Evolutionary conservation across 345 rosid species (phyloP).

Genomic region (Rubroshorea leprosula): DNA sequence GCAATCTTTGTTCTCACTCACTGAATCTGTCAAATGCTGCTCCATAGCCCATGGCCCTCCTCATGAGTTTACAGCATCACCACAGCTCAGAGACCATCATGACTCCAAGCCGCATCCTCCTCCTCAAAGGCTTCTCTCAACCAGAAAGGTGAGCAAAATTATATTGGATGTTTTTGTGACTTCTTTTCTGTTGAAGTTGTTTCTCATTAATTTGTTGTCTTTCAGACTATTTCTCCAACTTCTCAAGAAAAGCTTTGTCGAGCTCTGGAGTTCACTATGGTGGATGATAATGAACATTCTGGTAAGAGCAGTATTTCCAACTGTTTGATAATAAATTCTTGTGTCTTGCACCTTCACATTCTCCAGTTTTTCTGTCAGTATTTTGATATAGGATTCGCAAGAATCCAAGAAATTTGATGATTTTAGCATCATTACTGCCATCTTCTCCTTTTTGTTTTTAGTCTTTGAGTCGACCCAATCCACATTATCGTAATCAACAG

Average conservation of each 20-base stretch:
- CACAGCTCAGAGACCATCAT: slow-evolving; percentile 16
- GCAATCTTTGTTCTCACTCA: slow-evolving; percentile 18
- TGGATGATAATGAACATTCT: slow-evolving; percentile 35
- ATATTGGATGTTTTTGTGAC: not conserved
- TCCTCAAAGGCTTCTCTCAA: slow-evolving; percentile 55
- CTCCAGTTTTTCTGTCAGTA: too few relatives aligned
- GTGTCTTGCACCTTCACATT: too few relatives aligned
- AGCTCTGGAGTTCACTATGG: slow-evolving; percentile 45
- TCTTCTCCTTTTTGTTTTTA: too few relatives aligned
- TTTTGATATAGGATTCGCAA: too few relatives aligned
- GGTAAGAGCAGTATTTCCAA: slow-evolving; percentile 34
- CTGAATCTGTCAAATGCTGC: slow-evolving; percentile 21
- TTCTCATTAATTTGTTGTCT: slow-evolving; percentile 20
- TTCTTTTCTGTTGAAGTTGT: slow-evolving; percentile 3
- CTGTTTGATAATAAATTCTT: not conserved
- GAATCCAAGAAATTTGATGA: too few relatives aligned
- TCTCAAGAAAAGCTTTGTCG: slow-evolving; percentile 63
- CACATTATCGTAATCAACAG: too few relatives aligned
- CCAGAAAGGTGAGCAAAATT: slow-evolving; percentile 51
- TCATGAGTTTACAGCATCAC: slow-evolving; percentile 16
- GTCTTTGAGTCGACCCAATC: too few relatives aligned
- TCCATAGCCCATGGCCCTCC: slow-evolving; percentile 13
- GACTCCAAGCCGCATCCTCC: slow-evolving; percentile 27
- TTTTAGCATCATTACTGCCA: too few relatives aligned
- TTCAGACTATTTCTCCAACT: slow-evolving; percentile 76